A percentile compares a stretch with the other conserved stretches of the same genome.
Conservation (phyloP, 2,329 filamentous ascomycete species). For the Aspergillus carbonarius region DNA sequence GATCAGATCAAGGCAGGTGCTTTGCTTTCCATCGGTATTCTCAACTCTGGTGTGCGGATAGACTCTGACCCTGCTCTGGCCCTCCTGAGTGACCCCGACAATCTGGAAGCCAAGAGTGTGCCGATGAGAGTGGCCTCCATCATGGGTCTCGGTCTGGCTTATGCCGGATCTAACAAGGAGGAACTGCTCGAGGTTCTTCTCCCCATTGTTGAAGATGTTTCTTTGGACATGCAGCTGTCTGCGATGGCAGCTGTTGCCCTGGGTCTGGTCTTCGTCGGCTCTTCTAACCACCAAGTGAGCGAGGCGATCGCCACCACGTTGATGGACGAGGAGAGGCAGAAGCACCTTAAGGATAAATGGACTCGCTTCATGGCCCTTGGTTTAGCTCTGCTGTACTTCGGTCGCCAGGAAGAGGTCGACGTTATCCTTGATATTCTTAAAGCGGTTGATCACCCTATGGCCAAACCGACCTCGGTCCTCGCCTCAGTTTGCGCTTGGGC, state of each 20-base stretch:
- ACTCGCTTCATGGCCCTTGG: constrained; percentile 94
- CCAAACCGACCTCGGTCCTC: constrained; percentile 89
- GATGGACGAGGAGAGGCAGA: constrained; percentile 87
- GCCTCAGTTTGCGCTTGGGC: constrained; percentile 98
- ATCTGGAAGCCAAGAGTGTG: constrained; percentile 74
- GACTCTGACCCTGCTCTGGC: constrained; percentile 90
- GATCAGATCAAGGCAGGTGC: constrained; percentile 86
- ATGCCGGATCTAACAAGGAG: constrained; percentile 90
- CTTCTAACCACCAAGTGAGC: constrained; percentile 84
- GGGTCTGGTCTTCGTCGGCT: constrained; percentile 89
- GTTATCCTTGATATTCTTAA: constrained; percentile 96
- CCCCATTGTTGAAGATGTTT: constrained; percentile 81
- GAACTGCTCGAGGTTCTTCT: constrained; percentile 81
- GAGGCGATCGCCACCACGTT: constrained; percentile 90
- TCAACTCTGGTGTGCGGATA: constrained; percentile 86
- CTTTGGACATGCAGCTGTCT: constrained; percentile 88
- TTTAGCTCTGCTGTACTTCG: constrained; percentile 90
- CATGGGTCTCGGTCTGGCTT: constrained; percentile 93
- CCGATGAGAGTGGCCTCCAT: constrained; percentile 80
- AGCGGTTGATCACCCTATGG: constrained; percentile 94
- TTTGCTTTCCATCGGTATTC: constrained; percentile 88
- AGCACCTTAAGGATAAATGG: constrained; percentile 96
- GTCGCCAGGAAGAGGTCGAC: constrained; percentile 97
- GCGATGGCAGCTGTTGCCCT: constrained; percentile 92
- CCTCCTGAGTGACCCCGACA: constrained; percentile 75